A percentile compares a stretch with the other conserved stretches of the same genome.
Conservation (phyloP, 2,329 filamentous ascomycete species). For the Colletotrichum sp. region DNA sequence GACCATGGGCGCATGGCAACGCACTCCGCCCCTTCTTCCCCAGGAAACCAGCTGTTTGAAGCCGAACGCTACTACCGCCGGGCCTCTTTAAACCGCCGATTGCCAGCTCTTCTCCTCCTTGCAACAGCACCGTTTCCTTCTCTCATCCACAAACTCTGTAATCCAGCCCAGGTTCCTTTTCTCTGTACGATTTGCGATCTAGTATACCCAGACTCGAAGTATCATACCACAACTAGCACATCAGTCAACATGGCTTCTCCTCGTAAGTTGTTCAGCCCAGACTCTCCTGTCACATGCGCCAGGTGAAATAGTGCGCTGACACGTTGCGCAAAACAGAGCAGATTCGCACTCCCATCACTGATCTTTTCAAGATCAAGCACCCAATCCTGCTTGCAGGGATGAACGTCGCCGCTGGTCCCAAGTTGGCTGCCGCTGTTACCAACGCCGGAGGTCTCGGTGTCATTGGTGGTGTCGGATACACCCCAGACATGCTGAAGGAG, state of each 20-base stretch:
- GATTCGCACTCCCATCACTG: conserved; percentile 90
- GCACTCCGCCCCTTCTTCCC: conserved; percentile 20
- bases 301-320: conserved; percentile 20
- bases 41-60: conserved; percentile 12
- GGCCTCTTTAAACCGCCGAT: conserved; percentile 14
- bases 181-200: conserved; percentile 13
- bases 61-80: background rate
- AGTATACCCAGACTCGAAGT: conserved; percentile 4
- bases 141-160: background rate
- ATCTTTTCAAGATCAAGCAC: conserved; percentile 98
- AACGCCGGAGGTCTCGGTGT: conserved; percentile 97
- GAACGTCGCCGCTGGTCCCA: conserved; percentile 97
- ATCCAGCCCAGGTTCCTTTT: conserved; percentile 14
- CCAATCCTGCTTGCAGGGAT: conserved; percentile 95
- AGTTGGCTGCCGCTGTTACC: conserved; percentile 94
- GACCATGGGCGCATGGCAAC: conserved; percentile 20
- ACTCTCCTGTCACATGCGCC: conserved; percentile 14
- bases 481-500: conserved; percentile 94
- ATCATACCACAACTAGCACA: background rate
- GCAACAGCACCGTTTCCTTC: background rate
- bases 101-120: background rate
- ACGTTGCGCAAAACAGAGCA: conserved; percentile 61
- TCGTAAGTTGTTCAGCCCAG: conserved; percentile 61
- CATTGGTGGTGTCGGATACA: conserved; percentile 94
- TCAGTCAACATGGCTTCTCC: conserved; percentile 72